These are phyloP conservation scores for Pelargonium citronellum DNA, from an alignment of 441 rosid genomes.

Conservation along the genomic window DNA sequence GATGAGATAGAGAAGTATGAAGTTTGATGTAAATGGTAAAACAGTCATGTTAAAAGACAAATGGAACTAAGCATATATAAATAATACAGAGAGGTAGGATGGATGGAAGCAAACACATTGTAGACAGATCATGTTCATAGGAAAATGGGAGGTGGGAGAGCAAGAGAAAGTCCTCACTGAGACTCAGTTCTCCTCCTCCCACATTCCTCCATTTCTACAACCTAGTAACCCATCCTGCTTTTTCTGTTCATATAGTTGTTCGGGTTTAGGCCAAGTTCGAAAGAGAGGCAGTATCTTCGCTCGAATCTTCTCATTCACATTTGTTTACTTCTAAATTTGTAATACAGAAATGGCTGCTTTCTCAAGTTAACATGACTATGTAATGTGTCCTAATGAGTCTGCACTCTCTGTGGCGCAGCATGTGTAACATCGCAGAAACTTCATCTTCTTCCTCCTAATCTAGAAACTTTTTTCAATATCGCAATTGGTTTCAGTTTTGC, in stretches of 20 bases:
- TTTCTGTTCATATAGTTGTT: conserved; percentile 17
- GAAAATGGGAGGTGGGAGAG: conserved; percentile 7
- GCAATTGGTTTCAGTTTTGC: too few relatives aligned
- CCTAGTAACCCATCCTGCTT: neutral
- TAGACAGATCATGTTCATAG: conserved; percentile 3
- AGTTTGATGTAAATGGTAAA: conserved; percentile 26
- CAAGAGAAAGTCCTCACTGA: conserved; percentile 12
- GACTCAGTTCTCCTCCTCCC: conserved; percentile 6
- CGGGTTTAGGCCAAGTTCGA: conserved; percentile 11
- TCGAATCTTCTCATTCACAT: conserved; percentile 17
- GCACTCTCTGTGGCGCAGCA: conserved; percentile 11
- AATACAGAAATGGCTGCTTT: too few relatives aligned
- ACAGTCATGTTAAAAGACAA: neutral
- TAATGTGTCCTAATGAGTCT: neutral
- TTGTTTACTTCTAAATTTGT: conserved; percentile 14
- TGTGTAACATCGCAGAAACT: too few relatives aligned
- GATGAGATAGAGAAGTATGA: conserved; percentile 15
- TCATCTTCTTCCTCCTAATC: too few relatives aligned
- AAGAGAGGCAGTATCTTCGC: conserved; percentile 15
- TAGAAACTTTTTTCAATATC: too few relatives aligned
- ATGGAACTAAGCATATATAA: conserved; percentile 9
- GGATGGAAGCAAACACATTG: conserved; percentile 14
- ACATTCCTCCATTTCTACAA: conserved; percentile 5
- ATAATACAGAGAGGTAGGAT: conserved; percentile 28
- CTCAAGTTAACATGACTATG: too few relatives aligned